Evolutionary conservation across 139 green algal species (phyloP).

Genomic region (Bryopsis sp.): DNA sequence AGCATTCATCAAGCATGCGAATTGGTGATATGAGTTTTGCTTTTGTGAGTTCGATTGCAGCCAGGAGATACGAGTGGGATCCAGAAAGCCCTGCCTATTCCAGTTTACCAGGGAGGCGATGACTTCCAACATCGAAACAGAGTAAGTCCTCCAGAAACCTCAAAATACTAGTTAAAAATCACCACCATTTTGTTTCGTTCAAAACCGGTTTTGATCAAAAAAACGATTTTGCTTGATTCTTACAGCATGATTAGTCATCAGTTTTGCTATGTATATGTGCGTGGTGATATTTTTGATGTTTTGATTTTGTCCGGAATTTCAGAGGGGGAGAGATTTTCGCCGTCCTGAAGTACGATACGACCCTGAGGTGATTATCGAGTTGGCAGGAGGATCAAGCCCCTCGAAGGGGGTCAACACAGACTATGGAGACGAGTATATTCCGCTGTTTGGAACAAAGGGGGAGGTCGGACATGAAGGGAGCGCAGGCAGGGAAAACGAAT

Average conservation of each 20-base stretch:
- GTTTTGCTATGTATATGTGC: not conserved
- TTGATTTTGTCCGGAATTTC: not conserved
- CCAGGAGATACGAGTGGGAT: not conserved
- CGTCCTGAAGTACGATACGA: slow-evolving; percentile 13
- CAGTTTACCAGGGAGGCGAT: slow-evolving; percentile 9
- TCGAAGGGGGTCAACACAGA: slow-evolving; percentile 13
- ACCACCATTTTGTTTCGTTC: too few species aligned
- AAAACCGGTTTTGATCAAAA: too few species aligned
- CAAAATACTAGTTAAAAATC: too few species aligned
- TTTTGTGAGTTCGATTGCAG: too few species aligned
- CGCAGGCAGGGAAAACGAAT: too few species aligned
- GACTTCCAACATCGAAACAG: slow-evolving; percentile 1
- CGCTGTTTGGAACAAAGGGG: not conserved
- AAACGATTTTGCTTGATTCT: too few species aligned
- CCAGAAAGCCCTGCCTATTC: slow-evolving; percentile 15
- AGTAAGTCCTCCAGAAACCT: too few species aligned
- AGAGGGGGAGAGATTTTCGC: slow-evolving; percentile 16
- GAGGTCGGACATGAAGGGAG: not conserved
- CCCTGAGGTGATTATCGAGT: slow-evolving; percentile 15
- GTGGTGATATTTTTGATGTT: not conserved
- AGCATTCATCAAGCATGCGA: too few species aligned
- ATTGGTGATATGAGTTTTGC: too few species aligned
- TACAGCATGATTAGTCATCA: too few species aligned
- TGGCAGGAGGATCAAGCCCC: not conserved
- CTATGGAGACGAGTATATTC: slow-evolving; percentile 16